Conservation (phyloP, 495 filamentous ascomycete species). For the Penicillium atrosanguineum region DNA sequence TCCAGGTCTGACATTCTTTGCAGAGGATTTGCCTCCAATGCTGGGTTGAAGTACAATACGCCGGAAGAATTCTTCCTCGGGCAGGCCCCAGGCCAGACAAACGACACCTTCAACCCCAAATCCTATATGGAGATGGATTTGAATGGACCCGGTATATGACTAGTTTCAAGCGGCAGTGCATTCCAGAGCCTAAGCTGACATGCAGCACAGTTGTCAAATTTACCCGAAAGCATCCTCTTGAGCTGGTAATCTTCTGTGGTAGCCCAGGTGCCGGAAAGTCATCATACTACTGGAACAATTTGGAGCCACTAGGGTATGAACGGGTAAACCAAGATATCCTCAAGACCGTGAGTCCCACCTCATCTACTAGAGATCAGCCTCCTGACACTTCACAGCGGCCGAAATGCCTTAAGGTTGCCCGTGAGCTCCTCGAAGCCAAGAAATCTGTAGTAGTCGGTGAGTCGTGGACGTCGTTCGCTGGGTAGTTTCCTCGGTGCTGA, state of each 20-base stretch:
- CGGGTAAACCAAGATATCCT: constrained; percentile 87
- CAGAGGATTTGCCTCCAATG: constrained; percentile 74
- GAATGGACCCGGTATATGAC: constrained; percentile 30
- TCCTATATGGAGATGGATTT: constrained; percentile 45
- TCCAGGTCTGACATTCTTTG: background rate
- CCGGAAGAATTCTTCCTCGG: constrained; percentile 89
- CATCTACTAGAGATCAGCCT: background rate
- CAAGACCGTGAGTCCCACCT: constrained; percentile 61
- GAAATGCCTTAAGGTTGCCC: constrained; percentile 80
- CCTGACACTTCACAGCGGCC: constrained; percentile 52
- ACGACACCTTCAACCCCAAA: constrained; percentile 64
- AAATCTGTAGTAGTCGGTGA: constrained; percentile 73
- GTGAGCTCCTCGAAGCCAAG: constrained; percentile 58
- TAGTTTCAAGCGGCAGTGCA: background rate
- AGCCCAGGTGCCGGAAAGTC: constrained; percentile 89
- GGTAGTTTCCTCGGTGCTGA: background rate
- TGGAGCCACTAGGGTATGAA: constrained; percentile 78
- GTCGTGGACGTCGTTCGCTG: constrained; percentile 25
- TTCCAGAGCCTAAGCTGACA: background rate
- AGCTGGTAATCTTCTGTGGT: constrained; percentile 83
- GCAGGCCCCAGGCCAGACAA: constrained; percentile 58
- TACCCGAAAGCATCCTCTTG: constrained; percentile 60
- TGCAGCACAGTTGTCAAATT: constrained; percentile 32
- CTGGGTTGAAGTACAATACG: constrained; percentile 74
- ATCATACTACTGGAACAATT: constrained; percentile 77